Evolutionary conservation across 2,329 filamentous ascomycete species (phyloP).

Genomic region (Claviceps paspali): DNA sequence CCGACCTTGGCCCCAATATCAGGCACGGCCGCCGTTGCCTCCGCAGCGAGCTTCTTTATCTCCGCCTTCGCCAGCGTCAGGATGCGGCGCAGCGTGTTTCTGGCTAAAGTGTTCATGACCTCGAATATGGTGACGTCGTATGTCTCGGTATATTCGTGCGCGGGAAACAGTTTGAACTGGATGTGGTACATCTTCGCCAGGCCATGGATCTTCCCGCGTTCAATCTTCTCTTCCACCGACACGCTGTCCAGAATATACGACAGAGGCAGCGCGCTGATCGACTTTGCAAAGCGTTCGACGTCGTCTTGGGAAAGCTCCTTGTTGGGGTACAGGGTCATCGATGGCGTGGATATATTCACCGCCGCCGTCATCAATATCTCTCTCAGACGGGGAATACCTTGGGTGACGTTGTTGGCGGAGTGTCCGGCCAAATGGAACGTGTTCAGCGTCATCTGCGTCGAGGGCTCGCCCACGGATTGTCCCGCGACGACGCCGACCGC

Average conservation of each 20-base stretch:
- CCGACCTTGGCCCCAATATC: conserved; percentile 47
- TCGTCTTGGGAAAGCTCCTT: conserved; percentile 54
- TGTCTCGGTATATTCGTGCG: conserved; percentile 65
- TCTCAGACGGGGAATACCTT: conserved; percentile 91
- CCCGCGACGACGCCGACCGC: conserved; percentile 93
- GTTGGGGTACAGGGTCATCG: conserved; percentile 72
- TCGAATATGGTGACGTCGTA: conserved; percentile 73
- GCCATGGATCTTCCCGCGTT: conserved; percentile 49
- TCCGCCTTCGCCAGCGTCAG: conserved; percentile 58
- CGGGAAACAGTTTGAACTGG: conserved; percentile 68
- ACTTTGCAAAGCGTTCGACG: conserved; percentile 73
- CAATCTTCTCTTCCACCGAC: conserved; percentile 64
- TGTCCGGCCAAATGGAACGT: conserved; percentile 99
- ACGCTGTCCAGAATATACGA: conserved; percentile 73
- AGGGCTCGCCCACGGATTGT: conserved; percentile 92
- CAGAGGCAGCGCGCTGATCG: conserved; percentile 72
- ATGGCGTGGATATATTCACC: conserved; percentile 73
- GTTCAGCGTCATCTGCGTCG: conserved; percentile 98
- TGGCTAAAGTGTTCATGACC: conserved; percentile 66
- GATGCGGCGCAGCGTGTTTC: conserved; percentile 59
- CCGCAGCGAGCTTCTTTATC: conserved; percentile 62
- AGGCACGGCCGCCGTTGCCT: conserved; percentile 55
- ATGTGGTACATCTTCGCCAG: conserved; percentile 79
- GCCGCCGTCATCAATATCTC: conserved; percentile 98
- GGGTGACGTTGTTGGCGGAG: conserved; percentile 94